Evolutionary conservation across 768 basidiomycete genomes (phyloP), one percentile per base, ranked within the genome.

Genomic region (Calocybe gangraenosa): DNA sequence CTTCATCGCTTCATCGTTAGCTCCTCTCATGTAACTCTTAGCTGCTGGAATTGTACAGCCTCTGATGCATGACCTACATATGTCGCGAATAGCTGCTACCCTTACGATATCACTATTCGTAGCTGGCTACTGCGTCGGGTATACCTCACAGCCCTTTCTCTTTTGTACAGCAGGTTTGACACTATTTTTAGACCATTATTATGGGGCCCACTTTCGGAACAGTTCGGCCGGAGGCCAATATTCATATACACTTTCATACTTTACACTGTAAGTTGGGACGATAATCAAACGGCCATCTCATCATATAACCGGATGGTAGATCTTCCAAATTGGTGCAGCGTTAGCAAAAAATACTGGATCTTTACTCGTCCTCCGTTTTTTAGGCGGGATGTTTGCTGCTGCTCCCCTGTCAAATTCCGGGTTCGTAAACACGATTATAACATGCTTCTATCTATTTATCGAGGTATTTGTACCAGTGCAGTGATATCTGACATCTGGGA

Each of bases 351-450:
- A 85, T 60, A 78, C 78, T 1, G 71, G 68, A 6, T 75, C 81
- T 3, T 59, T 90, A n/a, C 68, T 91, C 10, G 55, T 84, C 14
- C 79, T 85, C 52, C 76, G 88, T 17, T 83, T 88, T 58, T 58
- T 88, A n/a, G 76, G 79, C 1, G 87, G 87, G 10, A 66, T 68
- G 1, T 87, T 85, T 52, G 84, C 85, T 15, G 75, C 82, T 14
- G 74, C 79, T 21, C 87, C 86, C 1, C 55, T 87, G 36, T 76
- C 84, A 5, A 86, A 86, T 63, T 75, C 78, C 46, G 85, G 82
- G 80, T 82, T 55, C 9, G 14, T 17, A 7, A 28, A 11, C 31
- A 21, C 30, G n/a, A 1, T 7, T 7, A 25, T 18, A 14, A 20
- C n/a, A 15, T 20, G 21, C 17, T 14, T 15, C 11, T 15, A 33